Base-by-base conservation (phyloP, 1,284 basidiomycete species). In the Chalciporus sp. region DNA sequence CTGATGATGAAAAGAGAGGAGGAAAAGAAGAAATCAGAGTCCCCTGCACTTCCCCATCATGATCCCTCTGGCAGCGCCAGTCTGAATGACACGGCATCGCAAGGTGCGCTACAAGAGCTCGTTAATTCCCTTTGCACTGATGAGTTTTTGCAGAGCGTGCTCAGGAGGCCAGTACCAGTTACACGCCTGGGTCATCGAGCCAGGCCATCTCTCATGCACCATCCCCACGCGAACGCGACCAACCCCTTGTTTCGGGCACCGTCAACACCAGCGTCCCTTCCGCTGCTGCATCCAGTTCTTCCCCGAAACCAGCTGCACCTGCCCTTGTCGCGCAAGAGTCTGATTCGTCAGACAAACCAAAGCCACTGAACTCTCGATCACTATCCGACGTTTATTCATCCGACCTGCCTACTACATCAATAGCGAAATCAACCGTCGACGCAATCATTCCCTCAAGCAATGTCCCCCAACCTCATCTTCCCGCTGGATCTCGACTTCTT, bases 1-100 rank as follows among this genome's bases (percentile, higher is more conserved):
- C 67, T 90, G 63, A 77, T 93, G 76, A 94, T 94, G 89, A 89
- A 88, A 69, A 78, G 83, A 59, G 91, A 92, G 62, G 85, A 88
- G 57, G 84, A 88, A 61, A 89, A 86, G 70, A 86, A 82, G 63
- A 80, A 78, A 59, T 62, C 62, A 6, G 81, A 79, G 17, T 57
- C 59, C 14, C 56, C 58, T 31, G 37, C 19, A 31, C 39, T 27
- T 23, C 47, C 45, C 23, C 42, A 43, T 8, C n/a, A 7, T n/a
- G 35, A 37, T 45, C 40, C 48, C n/a, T 14, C 46, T 26, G 65
- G 65, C 33, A 56, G 42, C 42, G 0, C 49, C 10, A 26, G 37
- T 50, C 45, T 27, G 47, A 49, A 52, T 9, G 64, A 59, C n/a
- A 45, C 51, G 37, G 45, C 26, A 41, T 53, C 44, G 39, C 52